Evolutionary conservation across 2,329 filamentous ascomycete species (phyloP).

Genomic region (Tolypocladium sp.): DNA sequence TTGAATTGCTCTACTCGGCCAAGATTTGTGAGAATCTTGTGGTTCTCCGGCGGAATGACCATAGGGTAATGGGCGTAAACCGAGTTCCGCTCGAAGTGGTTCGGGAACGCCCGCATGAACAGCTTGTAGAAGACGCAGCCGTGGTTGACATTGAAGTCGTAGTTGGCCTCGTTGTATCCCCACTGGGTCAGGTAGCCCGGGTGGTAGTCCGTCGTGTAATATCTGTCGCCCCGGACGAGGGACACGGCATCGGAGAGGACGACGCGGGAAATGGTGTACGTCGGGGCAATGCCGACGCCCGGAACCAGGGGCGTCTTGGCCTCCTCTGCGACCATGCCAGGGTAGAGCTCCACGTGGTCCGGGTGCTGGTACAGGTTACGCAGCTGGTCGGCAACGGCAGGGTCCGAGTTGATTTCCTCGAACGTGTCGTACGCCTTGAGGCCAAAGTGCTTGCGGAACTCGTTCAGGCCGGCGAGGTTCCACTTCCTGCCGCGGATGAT

Average conservation of each 20-base stretch:
- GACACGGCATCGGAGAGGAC: constrained; percentile 70
- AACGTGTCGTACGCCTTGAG: constrained; percentile 69
- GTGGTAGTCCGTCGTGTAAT: constrained; percentile 72
- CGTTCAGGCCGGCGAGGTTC: constrained; percentile 72
- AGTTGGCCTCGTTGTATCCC: constrained; percentile 69
- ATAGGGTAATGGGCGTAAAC: constrained; percentile 77
- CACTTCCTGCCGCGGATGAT: constrained; percentile 70
- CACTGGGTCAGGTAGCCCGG: constrained; percentile 71
- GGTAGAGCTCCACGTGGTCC: constrained; percentile 73
- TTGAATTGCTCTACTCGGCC: constrained; percentile 60
- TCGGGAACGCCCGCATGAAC: constrained; percentile 68
- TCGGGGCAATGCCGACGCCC: constrained; percentile 66
- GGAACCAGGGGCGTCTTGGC: constrained; percentile 65
- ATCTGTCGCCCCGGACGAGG: constrained; percentile 69
- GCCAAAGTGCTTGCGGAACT: constrained; percentile 76
- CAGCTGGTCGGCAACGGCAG: constrained; percentile 56
- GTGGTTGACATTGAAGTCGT: constrained; percentile 66
- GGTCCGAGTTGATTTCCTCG: constrained; percentile 76
- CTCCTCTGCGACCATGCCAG: constrained; percentile 68
- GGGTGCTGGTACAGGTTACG: constrained; percentile 66
- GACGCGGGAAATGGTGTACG: constrained; percentile 68
- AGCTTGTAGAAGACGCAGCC: constrained; percentile 82
- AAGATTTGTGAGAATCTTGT: constrained; percentile 58
- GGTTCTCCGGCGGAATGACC: constrained; percentile 61
- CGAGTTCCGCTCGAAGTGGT: constrained; percentile 68